Evolutionary conservation across 129 eudicot genomes (phyloP), one percentile per base, ranked within the genome.

Genomic region (Heracleum sosnowskyi): DNA sequence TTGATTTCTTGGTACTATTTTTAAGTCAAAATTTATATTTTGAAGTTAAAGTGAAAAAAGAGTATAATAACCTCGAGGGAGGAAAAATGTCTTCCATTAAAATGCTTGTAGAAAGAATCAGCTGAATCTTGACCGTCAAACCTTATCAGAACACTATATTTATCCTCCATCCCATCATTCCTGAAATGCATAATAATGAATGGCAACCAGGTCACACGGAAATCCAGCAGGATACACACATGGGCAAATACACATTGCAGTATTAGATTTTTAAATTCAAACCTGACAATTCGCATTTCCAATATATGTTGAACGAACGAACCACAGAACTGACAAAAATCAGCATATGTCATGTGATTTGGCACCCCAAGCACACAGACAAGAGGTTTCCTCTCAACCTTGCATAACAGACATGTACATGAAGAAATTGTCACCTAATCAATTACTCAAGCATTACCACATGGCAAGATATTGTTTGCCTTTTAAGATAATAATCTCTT

Each of bases 231-330:
- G 17, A 39, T 71, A 62, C 63, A 36, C 46, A 86, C 62, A 47
- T 20, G 53, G 10, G n/a, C 46, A 1, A 18, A 22, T 40, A 60
- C 70, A 73, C 13, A 70, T 34, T 60, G 70, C 40, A 22, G 2
- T 68, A 26, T 45, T 13, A 45, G 35, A 62, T 24, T 34, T 83
- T 33, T 13, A 26, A 74, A 33, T n/a, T 11, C 85, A 66, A 74
- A 95, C 98, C 98, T 95, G 81, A 92, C 91, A 63, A 95, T 84
- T 51, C 97, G 90, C 97, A 95, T 95, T 78, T 95, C 99, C 89
- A 88, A 74, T 78, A 95, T 87, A 83, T 90, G 91, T 77, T 90
- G 96, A 80, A 95, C 85, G 75, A 90, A 95, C 11, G 97, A 90
- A 69, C 99, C 99, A 85, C 96, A 91, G 77, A 90, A 95, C 81